These are phyloP conservation scores for Berberis vulgaris DNA, from an alignment of 164 flowering plant species.

Conservation along the genomic window DNA sequence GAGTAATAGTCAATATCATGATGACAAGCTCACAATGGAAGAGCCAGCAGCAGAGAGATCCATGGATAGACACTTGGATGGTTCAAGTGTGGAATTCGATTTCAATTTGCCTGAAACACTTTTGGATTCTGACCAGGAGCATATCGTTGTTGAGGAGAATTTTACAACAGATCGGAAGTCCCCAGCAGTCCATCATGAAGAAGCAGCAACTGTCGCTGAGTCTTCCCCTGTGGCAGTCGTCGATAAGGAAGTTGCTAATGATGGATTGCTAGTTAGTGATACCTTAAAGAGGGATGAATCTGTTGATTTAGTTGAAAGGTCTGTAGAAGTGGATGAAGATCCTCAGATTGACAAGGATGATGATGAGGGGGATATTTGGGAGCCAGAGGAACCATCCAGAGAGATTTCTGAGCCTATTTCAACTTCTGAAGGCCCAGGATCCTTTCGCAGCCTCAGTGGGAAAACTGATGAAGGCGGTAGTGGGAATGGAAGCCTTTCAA, in stretches of 20 bases:
- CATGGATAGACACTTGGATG: conserved; percentile 24
- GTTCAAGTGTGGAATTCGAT: conserved; percentile 21
- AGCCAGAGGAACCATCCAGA: conserved; percentile 43
- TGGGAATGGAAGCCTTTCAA: conserved; percentile 85
- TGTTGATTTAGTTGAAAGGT: conserved; percentile 27
- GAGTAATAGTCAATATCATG: conserved; percentile 15
- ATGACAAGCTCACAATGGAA: conserved; percentile 23
- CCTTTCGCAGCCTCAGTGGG: conserved; percentile 67
- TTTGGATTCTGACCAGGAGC: conserved; percentile 39
- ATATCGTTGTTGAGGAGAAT: conserved; percentile 26
- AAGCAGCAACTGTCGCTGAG: conserved; percentile 16
- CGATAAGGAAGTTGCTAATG: conserved; percentile 22
- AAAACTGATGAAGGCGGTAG: conserved; percentile 72
- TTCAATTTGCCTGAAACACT: conserved; percentile 45
- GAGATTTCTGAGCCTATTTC: conserved; percentile 25
- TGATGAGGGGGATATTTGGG: conserved; percentile 53
- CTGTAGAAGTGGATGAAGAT: conserved; percentile 31
- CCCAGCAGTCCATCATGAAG: conserved; percentile 17
- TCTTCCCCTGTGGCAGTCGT: conserved; percentile 14
- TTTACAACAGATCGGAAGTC: conserved; percentile 12
- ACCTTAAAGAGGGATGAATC: conserved; percentile 21
- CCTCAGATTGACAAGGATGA: conserved; percentile 38
- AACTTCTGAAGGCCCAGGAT: conserved; percentile 67
- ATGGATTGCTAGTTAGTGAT: conserved; percentile 15
- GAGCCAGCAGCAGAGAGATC: conserved; percentile 18